Percentiles rank a stretch among this genome's conserved stretches.
phyloP scores from a whole-genome alignment of 108 stramenopile species.

The Asterionellopsis glacialis region DNA sequence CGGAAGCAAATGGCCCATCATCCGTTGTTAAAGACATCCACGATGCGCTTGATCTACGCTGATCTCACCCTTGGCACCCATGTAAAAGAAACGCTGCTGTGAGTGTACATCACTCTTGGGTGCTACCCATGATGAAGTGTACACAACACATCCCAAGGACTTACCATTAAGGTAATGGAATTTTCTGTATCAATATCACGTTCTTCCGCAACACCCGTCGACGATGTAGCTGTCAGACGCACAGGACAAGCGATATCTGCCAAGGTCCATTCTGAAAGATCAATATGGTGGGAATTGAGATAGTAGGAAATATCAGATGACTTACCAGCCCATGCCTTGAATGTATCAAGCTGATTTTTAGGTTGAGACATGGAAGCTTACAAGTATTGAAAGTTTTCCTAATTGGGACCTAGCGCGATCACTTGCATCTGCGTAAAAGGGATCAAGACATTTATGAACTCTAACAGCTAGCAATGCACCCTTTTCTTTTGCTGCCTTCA shows the following conservation, averaged over 20 bases:
- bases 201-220: constrained; percentile 89
- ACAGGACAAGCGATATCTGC: constrained; percentile 84
- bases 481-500: constrained; percentile 75
- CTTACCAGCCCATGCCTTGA: constrained; percentile 99
- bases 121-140: constrained; percentile 97
- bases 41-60: constrained; percentile 98
- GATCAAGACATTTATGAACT: constrained; percentile 98
- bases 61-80: constrained; percentile 95
- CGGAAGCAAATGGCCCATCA: constrained; percentile 78
- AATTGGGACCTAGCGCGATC: constrained; percentile 77
- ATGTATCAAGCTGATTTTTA: constrained; percentile 98
- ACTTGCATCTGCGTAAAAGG: constrained; percentile 98
- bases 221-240: constrained; percentile 87
- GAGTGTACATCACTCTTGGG: constrained; percentile 96
- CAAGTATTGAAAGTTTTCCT: constrained; percentile 96
- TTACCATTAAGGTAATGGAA: constrained; percentile 96
- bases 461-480: constrained; percentile 90
- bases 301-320: constrained; percentile 97
- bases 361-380: constrained; percentile 99
- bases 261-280: constrained; percentile 97
- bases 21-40: constrained; percentile 92
- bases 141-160: constrained; percentile 89
- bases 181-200: constrained; percentile 92
- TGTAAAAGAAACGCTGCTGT: constrained; percentile 99
- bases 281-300: constrained; percentile 98